A percentile compares a stretch with the other conserved stretches of the same genome.
Evolutionary conservation across 805 yeast genomes (phyloP).

Genomic region (Cyberlindnera samutprakarnensis): DNA sequence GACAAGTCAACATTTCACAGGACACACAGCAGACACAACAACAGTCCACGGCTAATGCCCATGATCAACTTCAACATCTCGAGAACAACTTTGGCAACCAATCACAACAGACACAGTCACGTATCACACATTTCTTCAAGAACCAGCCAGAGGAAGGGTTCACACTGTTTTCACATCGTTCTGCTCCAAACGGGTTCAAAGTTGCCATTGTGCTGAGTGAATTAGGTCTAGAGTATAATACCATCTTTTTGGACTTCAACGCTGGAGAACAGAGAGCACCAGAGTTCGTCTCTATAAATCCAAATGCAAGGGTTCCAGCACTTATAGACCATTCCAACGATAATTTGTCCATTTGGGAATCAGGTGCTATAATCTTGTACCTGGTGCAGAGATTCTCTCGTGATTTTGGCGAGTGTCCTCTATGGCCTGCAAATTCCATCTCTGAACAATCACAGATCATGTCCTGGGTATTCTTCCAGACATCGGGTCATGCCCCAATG

Average conservation of each 20-base stretch:
- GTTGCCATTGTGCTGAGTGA: conserved; percentile 88
- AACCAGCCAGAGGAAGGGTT: conserved; percentile 77
- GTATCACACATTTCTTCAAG: conserved; percentile 65
- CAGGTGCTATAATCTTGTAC: conserved; percentile 85
- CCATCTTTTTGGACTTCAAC: conserved; percentile 80
- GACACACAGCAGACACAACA: background rate
- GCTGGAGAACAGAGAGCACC: conserved; percentile 90
- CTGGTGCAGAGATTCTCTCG: conserved; percentile 60
- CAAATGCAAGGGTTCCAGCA: conserved; percentile 94
- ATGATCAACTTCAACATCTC: conserved; percentile 4
- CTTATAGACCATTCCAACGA: conserved; percentile 81
- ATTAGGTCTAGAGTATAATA: conserved; percentile 68
- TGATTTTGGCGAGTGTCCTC: conserved; percentile 62
- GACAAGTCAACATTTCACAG: conserved; percentile 22
- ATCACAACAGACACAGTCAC: conserved; percentile 35
- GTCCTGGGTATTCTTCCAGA: conserved; percentile 90
- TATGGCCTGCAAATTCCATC: conserved; percentile 67
- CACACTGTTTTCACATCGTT: conserved; percentile 75
- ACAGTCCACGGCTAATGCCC: background rate
- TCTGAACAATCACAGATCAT: conserved; percentile 78
- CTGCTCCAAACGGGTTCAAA: conserved; percentile 95
- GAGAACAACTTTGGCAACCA: conserved; percentile 5
- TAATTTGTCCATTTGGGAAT: conserved; percentile 85
- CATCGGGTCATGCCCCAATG: conserved; percentile 98
- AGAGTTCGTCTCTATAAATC: conserved; percentile 87